A percentile compares a stretch with the other conserved stretches of the same genome.
phyloP scores from a whole-genome alignment of 805 yeast species.

The Ogataea siamensis region DNA sequence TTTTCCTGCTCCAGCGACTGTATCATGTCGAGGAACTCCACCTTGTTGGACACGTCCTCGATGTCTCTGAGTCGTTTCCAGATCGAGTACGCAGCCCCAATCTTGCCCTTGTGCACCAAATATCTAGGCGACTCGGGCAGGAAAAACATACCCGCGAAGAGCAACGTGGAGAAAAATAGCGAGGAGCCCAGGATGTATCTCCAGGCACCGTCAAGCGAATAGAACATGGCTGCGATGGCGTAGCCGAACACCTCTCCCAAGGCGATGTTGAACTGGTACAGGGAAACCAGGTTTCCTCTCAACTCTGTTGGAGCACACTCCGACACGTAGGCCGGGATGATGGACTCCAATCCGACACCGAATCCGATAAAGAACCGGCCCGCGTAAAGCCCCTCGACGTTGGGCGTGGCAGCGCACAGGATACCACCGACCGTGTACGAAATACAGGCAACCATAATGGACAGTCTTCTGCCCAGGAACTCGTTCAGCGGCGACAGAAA shows the following conservation, averaged over 20 bases:
- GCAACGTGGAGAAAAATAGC: slow-evolving; percentile 51
- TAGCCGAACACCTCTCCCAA: slow-evolving; percentile 66
- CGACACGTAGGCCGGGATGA: slow-evolving; percentile 60
- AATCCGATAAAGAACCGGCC: slow-evolving; percentile 60
- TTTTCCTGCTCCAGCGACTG: slow-evolving; percentile 47
- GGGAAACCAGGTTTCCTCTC: slow-evolving; percentile 59
- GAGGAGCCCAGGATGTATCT: slow-evolving; percentile 66
- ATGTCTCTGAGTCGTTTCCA: slow-evolving; percentile 58
- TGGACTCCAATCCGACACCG: slow-evolving; percentile 68
- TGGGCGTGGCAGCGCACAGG: slow-evolving; percentile 51
- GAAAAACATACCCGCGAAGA: slow-evolving; percentile 50
- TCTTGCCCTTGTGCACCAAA: slow-evolving; percentile 45
- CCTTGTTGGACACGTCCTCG: slow-evolving; percentile 38
- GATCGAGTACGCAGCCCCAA: slow-evolving; percentile 52
- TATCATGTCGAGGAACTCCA: slow-evolving; percentile 59
- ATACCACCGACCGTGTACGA: slow-evolving; percentile 62
- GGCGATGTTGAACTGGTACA: slow-evolving; percentile 64
- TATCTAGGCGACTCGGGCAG: slow-evolving; percentile 64
- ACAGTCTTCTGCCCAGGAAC: slow-evolving; percentile 51
- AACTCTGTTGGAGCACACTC: slow-evolving; percentile 58
- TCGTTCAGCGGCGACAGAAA: slow-evolving; percentile 58
- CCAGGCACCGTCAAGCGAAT: slow-evolving; percentile 57
- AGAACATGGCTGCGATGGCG: slow-evolving; percentile 62
- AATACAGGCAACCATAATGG: slow-evolving; percentile 55
- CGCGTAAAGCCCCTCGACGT: slow-evolving; percentile 50